Conservation (phyloP, 495 filamentous ascomycete species). For the Penicillium ochrochloron region DNA sequence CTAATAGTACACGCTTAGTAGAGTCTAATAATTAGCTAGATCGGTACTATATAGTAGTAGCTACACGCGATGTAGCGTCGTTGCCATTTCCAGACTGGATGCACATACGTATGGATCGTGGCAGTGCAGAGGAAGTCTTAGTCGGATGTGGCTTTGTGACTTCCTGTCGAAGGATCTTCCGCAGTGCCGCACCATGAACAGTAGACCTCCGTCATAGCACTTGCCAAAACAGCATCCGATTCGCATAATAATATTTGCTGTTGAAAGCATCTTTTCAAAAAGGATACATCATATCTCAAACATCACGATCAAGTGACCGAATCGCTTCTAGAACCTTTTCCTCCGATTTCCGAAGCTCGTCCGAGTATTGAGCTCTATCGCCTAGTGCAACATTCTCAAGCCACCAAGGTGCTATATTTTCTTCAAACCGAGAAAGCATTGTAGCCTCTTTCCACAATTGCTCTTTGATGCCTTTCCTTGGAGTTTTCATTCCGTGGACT, state of each 20-base stretch:
- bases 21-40: no score
- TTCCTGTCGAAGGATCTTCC: slow-evolving; percentile 11
- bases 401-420: neutral
- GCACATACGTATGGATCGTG: slow-evolving; percentile 10
- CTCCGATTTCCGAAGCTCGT: neutral
- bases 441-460: neutral
- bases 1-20: no score
- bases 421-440: neutral
- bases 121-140: neutral
- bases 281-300: no score
- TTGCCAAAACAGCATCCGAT: no score
- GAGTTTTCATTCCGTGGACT: neutral
- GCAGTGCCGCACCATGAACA: slow-evolving; percentile 2
- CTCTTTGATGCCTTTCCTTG: neutral
- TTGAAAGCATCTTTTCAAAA: no score
- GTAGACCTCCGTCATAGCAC: no score
- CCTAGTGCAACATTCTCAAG: neutral
- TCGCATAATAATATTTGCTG: no score
- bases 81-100: neutral
- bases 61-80: neutral
- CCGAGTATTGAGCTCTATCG: neutral
- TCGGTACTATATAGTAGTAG: no score
- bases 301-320: neutral
- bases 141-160: slow-evolving; percentile 6
- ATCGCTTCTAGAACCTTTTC: neutral